phyloP scores from a whole-genome alignment of 306 rosid species.

The Hylodesmum podocarpum region DNA sequence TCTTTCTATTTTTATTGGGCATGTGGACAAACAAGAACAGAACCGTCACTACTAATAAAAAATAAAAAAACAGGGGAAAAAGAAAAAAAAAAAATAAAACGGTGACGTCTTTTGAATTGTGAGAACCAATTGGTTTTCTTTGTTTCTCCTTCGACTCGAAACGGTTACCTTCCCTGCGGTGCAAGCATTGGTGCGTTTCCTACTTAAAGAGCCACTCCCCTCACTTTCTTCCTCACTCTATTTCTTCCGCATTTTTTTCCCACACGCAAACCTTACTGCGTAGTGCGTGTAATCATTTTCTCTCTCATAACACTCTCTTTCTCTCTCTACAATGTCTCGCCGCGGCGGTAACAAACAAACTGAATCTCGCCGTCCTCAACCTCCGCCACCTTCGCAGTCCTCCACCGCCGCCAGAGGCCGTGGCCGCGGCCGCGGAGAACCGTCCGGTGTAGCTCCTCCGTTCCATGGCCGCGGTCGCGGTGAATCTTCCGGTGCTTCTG shows the following conservation, averaged over 20 bases:
- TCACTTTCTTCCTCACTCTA: background rate
- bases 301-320: background rate
- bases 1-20: too few species aligned
- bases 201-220: background rate
- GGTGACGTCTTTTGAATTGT: background rate
- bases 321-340: background rate
- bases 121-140: background rate
- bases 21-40: too few species aligned
- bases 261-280: background rate
- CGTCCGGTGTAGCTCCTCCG: too few species aligned
- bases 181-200: background rate
- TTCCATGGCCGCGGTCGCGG: background rate
- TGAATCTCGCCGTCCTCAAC: background rate
- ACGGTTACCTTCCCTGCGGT: background rate
- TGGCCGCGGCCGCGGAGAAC: background rate
- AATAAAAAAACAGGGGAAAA: background rate
- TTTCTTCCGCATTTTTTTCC: background rate
- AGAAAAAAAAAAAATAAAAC: background rate
- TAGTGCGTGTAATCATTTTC: background rate
- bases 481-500: too few species aligned
- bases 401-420: slow-evolving; percentile 15
- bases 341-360: background rate
- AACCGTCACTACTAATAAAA: background rate
- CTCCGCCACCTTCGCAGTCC: background rate
- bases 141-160: background rate